A percentile compares a stretch with the other conserved stretches of the same genome.
These are phyloP conservation scores for Exophiala alcalophila DNA, from an alignment of 2,329 filamentous ascomycete genomes.

Conservation along the genomic window DNA sequence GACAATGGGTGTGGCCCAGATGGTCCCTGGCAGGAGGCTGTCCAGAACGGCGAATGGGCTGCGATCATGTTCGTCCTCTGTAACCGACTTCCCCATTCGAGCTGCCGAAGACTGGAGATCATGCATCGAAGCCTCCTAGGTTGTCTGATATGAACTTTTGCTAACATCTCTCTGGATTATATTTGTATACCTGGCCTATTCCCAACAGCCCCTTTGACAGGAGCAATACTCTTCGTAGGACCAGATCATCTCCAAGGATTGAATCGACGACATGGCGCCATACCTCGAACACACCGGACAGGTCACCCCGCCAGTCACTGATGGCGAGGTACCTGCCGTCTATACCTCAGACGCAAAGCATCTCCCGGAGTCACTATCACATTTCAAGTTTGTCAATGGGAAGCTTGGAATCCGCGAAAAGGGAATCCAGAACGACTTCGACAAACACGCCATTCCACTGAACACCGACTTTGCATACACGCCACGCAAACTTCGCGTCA, in stretches of 20 bases:
- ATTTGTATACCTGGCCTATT: no score
- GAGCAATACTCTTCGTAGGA: background rate
- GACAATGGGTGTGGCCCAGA: no score
- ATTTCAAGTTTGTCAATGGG: background rate
- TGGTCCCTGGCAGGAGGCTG: no score
- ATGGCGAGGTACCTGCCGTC: slow-evolving; percentile 9
- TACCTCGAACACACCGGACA: slow-evolving; percentile 1
- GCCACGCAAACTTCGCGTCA: slow-evolving; percentile 20
- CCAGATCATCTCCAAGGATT: no score
- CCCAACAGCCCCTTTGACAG: background rate
- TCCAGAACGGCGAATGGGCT: no score
- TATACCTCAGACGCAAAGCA: background rate
- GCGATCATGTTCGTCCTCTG: no score
- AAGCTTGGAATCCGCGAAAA: background rate
- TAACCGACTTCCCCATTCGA: no score
- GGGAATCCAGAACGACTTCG: background rate
- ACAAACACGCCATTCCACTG: slow-evolving; percentile 6
- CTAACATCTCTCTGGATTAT: no score
- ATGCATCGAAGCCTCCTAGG: no score
- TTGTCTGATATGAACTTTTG: no score
- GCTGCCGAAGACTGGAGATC: no score
- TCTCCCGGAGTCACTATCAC: slow-evolving; percentile 2
- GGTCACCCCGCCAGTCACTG: slow-evolving; percentile 5
- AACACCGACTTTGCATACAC: slow-evolving; percentile 14
- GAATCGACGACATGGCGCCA: slow-evolving; percentile 4